A percentile compares a stretch with the other conserved stretches of the same genome.
Evolutionary conservation across 2,329 filamentous ascomycete species (phyloP).

Genomic region (Teratosphaeria epicoccoides): DNA sequence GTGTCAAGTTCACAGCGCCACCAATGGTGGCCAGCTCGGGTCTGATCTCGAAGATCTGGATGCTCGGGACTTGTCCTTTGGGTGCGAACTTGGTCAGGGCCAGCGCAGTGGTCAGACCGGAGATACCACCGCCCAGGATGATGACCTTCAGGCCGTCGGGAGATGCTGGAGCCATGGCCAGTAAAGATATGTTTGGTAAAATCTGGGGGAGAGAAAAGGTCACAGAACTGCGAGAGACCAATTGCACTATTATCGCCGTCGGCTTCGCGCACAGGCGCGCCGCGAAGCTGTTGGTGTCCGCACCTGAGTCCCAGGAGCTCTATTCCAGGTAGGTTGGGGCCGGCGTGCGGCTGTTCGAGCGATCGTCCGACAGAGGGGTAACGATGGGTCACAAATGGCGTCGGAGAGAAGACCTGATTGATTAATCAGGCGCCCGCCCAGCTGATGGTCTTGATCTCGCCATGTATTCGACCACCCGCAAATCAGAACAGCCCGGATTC

Average conservation of each 20-base stretch:
- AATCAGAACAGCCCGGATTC: neutral
- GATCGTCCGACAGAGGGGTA: neutral
- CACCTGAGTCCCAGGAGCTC: neutral
- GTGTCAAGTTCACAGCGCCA: conserved; percentile 39
- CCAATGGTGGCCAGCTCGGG: conserved; percentile 35
- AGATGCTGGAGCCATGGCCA: conserved; percentile 20
- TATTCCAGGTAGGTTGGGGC: neutral
- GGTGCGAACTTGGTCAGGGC: conserved; percentile 36
- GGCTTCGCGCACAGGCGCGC: neutral
- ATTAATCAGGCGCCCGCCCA: neutral
- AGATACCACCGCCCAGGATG: conserved; percentile 43
- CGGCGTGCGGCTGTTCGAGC: conserved; percentile 1
- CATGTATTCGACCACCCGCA: neutral
- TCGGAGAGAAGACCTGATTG: neutral
- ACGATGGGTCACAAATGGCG: neutral
- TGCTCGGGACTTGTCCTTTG: conserved; percentile 24
- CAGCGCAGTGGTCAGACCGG: conserved; percentile 41
- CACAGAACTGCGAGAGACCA: neutral
- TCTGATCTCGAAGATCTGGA: conserved; percentile 41
- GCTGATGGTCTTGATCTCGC: neutral
- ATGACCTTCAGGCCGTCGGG: conserved; percentile 30
- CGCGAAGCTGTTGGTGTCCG: neutral
- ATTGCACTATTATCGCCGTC: neutral
- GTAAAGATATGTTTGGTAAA: neutral
- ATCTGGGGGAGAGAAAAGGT: neutral